A percentile compares a stretch with the other conserved stretches of the same genome.
Conservation (phyloP, 2,329 filamentous ascomycete genomes). For the Rosellinia necatrix region DNA sequence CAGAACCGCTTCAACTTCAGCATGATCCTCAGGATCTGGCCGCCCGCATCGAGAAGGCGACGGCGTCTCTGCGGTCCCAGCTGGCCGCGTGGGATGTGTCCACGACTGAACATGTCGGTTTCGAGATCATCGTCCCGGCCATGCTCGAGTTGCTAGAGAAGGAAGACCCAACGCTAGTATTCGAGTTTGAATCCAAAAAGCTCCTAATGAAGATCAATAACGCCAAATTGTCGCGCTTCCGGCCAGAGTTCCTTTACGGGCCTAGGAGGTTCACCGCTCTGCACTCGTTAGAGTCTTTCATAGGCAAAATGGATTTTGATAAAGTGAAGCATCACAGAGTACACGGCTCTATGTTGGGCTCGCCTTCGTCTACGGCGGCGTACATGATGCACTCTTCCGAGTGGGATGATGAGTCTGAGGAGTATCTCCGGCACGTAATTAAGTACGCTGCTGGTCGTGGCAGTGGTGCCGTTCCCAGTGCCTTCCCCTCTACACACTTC, state of each 20-base stretch:
- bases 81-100: slow-evolving; percentile 40
- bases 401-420: slow-evolving; percentile 32
- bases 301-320: slow-evolving; percentile 44
- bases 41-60: slow-evolving; percentile 29
- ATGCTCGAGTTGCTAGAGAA: slow-evolving; percentile 38
- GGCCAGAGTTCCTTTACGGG: slow-evolving; percentile 37
- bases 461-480: slow-evolving; percentile 31
- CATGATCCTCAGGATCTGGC: slow-evolving; percentile 20
- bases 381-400: slow-evolving; percentile 31
- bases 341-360: slow-evolving; percentile 44
- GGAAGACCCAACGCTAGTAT: slow-evolving; percentile 31
- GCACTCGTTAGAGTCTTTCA: slow-evolving; percentile 47
- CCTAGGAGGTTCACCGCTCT: slow-evolving; percentile 37
- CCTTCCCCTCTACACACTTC: slow-evolving; percentile 30
- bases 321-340: slow-evolving; percentile 41
- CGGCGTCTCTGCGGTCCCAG: slow-evolving; percentile 26
- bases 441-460: slow-evolving; percentile 19
- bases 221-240: slow-evolving; percentile 38
- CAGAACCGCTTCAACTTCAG: slow-evolving; percentile 25
- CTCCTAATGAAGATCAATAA: slow-evolving; percentile 33
- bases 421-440: slow-evolving; percentile 30
- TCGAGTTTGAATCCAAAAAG: slow-evolving; percentile 36
- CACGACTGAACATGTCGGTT: slow-evolving; percentile 39
- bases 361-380: slow-evolving; percentile 47
- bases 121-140: slow-evolving; percentile 43